These are phyloP conservation scores for Paraleonurus japonicus DNA, from an alignment of 257 asterid genomes.

Conservation along the genomic window DNA sequence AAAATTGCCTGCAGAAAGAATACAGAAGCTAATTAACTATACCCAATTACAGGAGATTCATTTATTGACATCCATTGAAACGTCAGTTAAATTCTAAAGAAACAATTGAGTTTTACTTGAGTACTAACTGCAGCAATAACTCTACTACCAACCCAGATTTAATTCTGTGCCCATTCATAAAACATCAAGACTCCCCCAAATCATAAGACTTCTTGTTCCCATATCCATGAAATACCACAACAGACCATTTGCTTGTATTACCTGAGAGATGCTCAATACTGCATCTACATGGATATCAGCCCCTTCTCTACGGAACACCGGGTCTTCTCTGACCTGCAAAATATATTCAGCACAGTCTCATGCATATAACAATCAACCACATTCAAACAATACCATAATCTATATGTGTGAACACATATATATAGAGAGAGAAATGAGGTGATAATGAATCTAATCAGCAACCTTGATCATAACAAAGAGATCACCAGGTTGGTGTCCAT, in stretches of 20 bases:
- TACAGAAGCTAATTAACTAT: slow-evolving; percentile 16
- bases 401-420: not conserved
- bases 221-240: not conserved
- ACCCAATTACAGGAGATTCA: slow-evolving; percentile 16
- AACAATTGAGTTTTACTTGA: not conserved
- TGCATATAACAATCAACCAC: slow-evolving; percentile 4
- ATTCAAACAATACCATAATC: not conserved
- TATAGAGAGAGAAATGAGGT: not conserved
- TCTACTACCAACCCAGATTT: slow-evolving; percentile 12
- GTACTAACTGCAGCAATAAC: slow-evolving; percentile 10
- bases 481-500: slow-evolving; percentile 84
- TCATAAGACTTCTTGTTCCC: slow-evolving; percentile 15
- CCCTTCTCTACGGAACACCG: slow-evolving; percentile 92
- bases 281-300: slow-evolving; percentile 91
- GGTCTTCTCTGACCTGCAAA: slow-evolving; percentile 89
- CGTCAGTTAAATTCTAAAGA: not conserved
- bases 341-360: slow-evolving; percentile 1
- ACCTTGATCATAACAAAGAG: slow-evolving; percentile 78
- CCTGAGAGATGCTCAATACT: slow-evolving; percentile 80
- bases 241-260: slow-evolving; percentile 18
- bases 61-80: slow-evolving; percentile 1
- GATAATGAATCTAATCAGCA: slow-evolving; percentile 20
- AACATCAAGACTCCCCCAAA: not conserved
- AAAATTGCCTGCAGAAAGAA: slow-evolving; percentile 73
- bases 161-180: not conserved